Conservation (phyloP, 495 filamentous ascomycete genomes). For the Trichoderma asperelloides region DNA sequence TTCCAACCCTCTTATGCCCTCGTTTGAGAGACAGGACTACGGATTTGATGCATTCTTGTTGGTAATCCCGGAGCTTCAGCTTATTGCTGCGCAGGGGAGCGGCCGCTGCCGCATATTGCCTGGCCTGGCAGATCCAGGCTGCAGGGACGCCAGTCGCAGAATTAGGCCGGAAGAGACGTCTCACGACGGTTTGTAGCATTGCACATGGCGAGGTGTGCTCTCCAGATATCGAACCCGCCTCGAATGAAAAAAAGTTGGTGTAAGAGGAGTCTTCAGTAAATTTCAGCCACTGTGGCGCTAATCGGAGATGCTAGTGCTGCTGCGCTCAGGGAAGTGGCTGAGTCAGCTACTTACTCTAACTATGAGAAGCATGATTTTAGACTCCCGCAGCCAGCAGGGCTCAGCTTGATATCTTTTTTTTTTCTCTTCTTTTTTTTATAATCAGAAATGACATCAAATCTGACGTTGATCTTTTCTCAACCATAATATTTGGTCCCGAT, state of each 20-base stretch:
- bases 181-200: constrained; percentile 7
- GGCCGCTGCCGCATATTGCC: not conserved
- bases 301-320: not conserved
- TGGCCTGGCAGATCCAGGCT: not conserved
- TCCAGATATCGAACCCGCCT: not conserved
- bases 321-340: not conserved
- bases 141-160: constrained; percentile 1
- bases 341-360: constrained; percentile 1
- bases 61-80: constrained; percentile 61
- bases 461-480: not conserved
- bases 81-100: not conserved
- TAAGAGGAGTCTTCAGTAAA: not conserved
- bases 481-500: not conserved
- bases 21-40: constrained; percentile 61
- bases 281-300: constrained; percentile 1
- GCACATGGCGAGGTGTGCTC: constrained; percentile 7
- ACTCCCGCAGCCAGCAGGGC: not conserved
- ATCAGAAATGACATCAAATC: not conserved
- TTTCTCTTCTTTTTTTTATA: not conserved
- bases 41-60: constrained; percentile 84
- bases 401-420: not conserved
- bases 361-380: not conserved
- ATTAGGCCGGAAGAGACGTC: constrained; percentile 7
- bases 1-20: constrained; percentile 73
- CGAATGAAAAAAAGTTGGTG: not conserved